Evolutionary conservation across 164 flowering plant genomes (phyloP).

Genomic region (Liquidambar formosana): DNA sequence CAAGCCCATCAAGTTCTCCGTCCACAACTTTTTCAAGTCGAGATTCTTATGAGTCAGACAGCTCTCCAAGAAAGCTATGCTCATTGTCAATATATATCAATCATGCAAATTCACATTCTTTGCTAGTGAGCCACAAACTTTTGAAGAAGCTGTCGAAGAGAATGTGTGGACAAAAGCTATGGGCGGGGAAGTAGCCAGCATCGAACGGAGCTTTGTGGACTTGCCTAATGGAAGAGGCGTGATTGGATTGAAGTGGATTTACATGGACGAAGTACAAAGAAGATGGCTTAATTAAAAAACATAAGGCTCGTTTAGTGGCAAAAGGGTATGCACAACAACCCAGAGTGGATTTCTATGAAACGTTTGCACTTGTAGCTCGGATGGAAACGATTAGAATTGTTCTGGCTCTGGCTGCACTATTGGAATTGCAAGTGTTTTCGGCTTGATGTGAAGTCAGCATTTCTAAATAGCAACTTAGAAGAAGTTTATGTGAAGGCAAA

Average conservation of each 20-base stretch:
- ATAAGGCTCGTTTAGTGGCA: constrained; percentile 17
- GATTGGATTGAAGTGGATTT: constrained; percentile 20
- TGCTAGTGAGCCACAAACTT: not conserved
- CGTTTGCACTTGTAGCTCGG: constrained; percentile 3
- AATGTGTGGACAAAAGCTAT: constrained; percentile 14
- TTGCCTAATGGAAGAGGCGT: constrained; percentile 5
- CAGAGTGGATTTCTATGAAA: constrained; percentile 1
- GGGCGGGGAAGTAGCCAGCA: constrained; percentile 6
- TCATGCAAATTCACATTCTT: not conserved
- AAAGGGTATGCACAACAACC: constrained; percentile 11
- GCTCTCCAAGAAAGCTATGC: not conserved
- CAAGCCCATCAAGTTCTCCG: no score
- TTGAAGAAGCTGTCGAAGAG: constrained; percentile 2
- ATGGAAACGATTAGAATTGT: constrained; percentile 15
- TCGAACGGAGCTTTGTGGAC: constrained; percentile 14
- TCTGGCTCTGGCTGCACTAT: constrained; percentile 13
- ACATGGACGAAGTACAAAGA: constrained; percentile 6
- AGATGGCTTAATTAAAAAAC: constrained; percentile 7
- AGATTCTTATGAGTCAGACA: no score
- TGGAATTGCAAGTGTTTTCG: not conserved
- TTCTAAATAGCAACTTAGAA: constrained; percentile 16
- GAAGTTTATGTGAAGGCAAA: constrained; percentile 7
- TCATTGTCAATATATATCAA: not conserved
- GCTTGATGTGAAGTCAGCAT: constrained; percentile 17
- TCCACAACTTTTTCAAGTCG: no score